Conservation (phyloP, 805 yeast genomes). For the Yarrowia sp. region DNA sequence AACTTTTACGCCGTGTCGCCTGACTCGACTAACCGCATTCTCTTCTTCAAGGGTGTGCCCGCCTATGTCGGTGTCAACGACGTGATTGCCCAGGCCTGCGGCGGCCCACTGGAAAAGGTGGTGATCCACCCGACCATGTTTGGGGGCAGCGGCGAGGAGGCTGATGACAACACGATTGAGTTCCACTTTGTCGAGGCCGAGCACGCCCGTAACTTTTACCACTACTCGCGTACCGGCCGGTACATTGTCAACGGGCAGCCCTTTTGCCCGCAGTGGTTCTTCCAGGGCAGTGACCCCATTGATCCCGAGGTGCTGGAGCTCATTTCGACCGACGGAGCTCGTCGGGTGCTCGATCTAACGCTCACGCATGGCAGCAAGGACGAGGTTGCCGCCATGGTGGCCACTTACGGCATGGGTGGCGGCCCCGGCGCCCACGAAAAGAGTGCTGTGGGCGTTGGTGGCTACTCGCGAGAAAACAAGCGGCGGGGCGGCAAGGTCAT, state of each 20-base stretch:
- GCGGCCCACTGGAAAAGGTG: constrained; percentile 19
- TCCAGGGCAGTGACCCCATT: constrained; percentile 12
- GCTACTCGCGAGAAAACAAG: constrained; percentile 4
- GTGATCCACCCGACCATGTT: constrained; percentile 19
- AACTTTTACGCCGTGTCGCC: constrained; percentile 15
- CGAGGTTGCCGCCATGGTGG: constrained; percentile 3
- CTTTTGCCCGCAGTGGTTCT: constrained; percentile 20
- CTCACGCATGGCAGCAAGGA: not conserved
- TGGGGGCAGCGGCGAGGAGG: constrained; percentile 3
- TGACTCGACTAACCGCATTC: constrained; percentile 13
- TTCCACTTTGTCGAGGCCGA: constrained; percentile 22
- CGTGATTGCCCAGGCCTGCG: constrained; percentile 17
- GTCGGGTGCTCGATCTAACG: not conserved
- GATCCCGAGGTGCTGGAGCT: not conserved
- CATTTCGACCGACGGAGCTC: constrained; percentile 6
- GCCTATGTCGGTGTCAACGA: constrained; percentile 1
- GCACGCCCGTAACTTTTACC: constrained; percentile 23
- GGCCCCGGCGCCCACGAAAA: not conserved
- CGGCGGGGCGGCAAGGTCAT: constrained; percentile 13
- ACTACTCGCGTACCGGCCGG: constrained; percentile 18
- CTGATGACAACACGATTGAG: constrained; percentile 22
- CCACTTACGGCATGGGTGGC: not conserved
- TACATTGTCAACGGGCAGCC: constrained; percentile 22
- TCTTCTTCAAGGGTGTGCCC: constrained; percentile 17
- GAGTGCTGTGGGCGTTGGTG: not conserved